A percentile compares a stretch with the other conserved stretches of the same genome.
Evolutionary conservation across 208 protist species (phyloP).

Genomic region (Trypanosoma vivax): DNA sequence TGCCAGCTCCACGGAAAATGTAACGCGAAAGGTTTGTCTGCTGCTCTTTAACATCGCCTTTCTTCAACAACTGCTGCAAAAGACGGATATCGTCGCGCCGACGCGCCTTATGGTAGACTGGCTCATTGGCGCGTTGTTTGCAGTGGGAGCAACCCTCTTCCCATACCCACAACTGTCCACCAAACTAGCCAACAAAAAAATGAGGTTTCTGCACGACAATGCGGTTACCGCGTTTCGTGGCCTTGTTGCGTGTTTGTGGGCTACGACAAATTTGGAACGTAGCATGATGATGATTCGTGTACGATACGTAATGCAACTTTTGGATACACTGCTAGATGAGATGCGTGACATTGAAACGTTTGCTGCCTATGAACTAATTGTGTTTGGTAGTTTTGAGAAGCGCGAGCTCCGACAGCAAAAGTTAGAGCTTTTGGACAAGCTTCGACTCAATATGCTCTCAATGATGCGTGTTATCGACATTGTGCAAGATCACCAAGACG

Average conservation of each 20-base stretch:
- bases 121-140: conserved; percentile 52
- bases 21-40: conserved; percentile 48
- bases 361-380: conserved; percentile 62
- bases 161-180: conserved; percentile 63
- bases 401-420: conserved; percentile 61
- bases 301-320: conserved; percentile 35
- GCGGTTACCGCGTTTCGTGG: conserved; percentile 53
- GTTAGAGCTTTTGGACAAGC: conserved; percentile 37
- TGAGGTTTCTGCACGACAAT: conserved; percentile 30
- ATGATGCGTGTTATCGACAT: conserved; percentile 73
- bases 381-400: conserved; percentile 59
- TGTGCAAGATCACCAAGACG: conserved; percentile 54
- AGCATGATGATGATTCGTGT: conserved; percentile 74
- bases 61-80: conserved; percentile 32
- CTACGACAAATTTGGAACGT: conserved; percentile 53
- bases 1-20: conserved; percentile 42
- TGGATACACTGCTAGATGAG: conserved; percentile 53
- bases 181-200: conserved; percentile 22
- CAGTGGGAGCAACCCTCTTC: conserved; percentile 38
- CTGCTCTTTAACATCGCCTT: conserved; percentile 62
- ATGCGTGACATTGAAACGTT: conserved; percentile 38
- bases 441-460: conserved; percentile 61
- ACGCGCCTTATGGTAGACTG: conserved; percentile 43
- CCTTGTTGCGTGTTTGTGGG: conserved; percentile 63
- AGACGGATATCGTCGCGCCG: conserved; percentile 28